phyloP scores from a whole-genome alignment of 371 early-diverging fungal species.

The Apophysomyces trapeziformis region DNA sequence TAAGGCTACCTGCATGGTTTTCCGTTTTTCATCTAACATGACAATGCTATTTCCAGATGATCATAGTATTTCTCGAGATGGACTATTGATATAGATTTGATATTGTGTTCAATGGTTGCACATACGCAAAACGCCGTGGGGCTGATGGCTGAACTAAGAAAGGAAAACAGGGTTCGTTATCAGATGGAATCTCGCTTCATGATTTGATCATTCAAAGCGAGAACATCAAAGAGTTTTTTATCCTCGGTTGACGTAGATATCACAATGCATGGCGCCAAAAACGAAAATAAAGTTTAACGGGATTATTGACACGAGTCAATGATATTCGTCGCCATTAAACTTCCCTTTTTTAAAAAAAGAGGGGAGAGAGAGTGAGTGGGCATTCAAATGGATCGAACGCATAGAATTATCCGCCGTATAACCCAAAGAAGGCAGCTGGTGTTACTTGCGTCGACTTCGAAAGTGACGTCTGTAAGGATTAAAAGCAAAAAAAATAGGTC shows the following conservation, averaged over 20 bases:
- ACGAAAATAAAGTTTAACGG: no score
- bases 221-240: not conserved
- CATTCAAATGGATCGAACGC: not conserved
- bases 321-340: no score
- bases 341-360: no score
- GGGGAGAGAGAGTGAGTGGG: no score
- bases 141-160: not conserved
- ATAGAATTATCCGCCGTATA: not conserved
- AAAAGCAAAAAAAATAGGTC: not conserved
- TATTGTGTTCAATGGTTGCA: no score
- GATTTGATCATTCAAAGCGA: not conserved
- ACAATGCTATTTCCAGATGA: not conserved
- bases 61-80: no score
- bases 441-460: not conserved
- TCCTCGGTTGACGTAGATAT: no score
- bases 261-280: not conserved
- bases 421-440: slow-evolving; percentile 4
- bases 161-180: not conserved
- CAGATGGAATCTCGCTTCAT: not conserved
- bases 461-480: slow-evolving; percentile 11
- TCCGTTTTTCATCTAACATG: no score
- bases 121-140: not conserved
- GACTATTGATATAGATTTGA: no score
- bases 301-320: not conserved
- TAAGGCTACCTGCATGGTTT: no score